phyloP scores from a whole-genome alignment of 2,329 filamentous ascomycete species.

The Cladosporium sp. region DNA sequence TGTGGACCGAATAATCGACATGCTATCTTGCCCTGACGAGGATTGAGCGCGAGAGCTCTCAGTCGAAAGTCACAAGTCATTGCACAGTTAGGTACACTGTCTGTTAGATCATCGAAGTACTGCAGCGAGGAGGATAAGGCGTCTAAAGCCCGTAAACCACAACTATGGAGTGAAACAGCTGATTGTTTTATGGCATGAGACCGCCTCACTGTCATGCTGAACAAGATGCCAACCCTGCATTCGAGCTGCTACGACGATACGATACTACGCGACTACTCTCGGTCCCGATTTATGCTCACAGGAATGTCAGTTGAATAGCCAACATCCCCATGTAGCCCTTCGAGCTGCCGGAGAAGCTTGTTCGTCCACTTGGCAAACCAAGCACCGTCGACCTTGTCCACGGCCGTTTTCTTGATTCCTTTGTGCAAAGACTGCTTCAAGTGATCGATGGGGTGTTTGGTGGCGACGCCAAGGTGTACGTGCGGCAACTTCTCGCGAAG shows the following conservation, averaged over 20 bases:
- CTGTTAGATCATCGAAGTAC: no score
- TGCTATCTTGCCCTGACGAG: no score
- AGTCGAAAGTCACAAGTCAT: no score
- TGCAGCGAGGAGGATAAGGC: no score
- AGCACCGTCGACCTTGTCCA: conserved; percentile 8
- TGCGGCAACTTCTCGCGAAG: conserved; percentile 1
- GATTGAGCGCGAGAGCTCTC: no score
- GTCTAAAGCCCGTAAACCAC: no score
- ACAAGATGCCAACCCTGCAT: no score
- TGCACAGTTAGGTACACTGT: no score
- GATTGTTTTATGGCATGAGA: neutral
- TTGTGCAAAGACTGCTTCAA: conserved; percentile 1
- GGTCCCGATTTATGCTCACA: neutral
- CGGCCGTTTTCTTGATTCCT: conserved; percentile 7
- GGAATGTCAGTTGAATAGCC: conserved; percentile 3
- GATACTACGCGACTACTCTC: neutral
- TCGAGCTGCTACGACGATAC: no score
- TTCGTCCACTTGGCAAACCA: conserved; percentile 13
- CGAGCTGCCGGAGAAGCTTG: conserved; percentile 6
- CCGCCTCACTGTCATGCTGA: no score
- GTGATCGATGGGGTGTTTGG: neutral
- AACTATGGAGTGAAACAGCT: neutral
- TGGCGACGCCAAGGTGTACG: neutral
- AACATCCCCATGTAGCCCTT: conserved; percentile 8
- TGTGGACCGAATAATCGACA: no score